Base-by-base conservation (phyloP, 2,329 filamentous ascomycete species). In the Fusarium sp. region DNA sequence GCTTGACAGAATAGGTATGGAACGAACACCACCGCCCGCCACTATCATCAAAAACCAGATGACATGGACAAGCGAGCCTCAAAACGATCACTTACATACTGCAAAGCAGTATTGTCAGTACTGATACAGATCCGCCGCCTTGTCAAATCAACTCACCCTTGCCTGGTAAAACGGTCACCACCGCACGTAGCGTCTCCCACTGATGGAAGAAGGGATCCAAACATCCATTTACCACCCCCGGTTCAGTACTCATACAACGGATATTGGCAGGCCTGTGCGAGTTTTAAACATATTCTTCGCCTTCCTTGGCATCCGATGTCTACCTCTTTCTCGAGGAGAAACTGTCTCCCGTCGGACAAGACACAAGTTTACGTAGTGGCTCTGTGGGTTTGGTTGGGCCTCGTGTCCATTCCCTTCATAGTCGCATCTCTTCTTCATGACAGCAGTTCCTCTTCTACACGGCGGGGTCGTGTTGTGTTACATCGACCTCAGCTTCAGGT, bases 401-500 rank as follows among this genome's bases (percentile, higher is more conserved):
- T 58, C 38, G 53, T 49, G 45, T 27, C 40, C 32, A 33, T 32
- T 27, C 20, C 7, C 32, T 15, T 15, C 9, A 35, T 23, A 62
- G 15, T 55, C 38, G 35, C 41, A 53, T 45, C 50, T 50, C n/a
- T 40, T 64, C 30, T 54, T 61, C 46, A 41, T 59, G 56, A 53
- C 58, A 64, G 66, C 57, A 61, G 32, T 52, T 33, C 55, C 58
- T 57, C 52, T 67, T 66, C 26, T 33, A 38, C 33, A 65, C 66
- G 56, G 63, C 71, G 72, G 74, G 69, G 65, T 67, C 57, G 18
- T 68, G 62, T 73, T 61, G 67, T 59, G 74, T 76, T 76, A 70
- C 74, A 76, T 75, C 70, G 38, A 76, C 74, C 54, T 76, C 74
- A 76, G 74, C 74, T 76, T 76, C 74, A 76, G 74, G 74, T 76